Percentiles rank a stretch among this genome's conserved stretches.
phyloP scores from a whole-genome alignment of 2,329 filamentous ascomycete genomes.

The Colletotrichum somersetense region DNA sequence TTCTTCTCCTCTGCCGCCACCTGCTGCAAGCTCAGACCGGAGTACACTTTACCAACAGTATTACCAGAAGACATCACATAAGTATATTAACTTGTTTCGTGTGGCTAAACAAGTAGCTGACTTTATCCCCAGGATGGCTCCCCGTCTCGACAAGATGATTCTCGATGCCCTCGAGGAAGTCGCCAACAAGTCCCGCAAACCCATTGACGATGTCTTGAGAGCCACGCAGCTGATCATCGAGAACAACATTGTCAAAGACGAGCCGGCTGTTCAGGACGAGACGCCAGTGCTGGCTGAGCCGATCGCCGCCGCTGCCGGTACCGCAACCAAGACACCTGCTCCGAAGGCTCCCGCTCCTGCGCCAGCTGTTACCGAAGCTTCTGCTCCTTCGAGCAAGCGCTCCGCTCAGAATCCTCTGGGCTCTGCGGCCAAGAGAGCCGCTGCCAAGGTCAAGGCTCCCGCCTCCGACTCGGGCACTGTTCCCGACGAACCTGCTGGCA shows the following conservation, averaged over 20 bases:
- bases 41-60: neutral
- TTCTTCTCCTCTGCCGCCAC: neutral
- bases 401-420: neutral
- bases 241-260: neutral
- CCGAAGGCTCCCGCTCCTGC: neutral
- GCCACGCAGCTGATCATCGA: neutral
- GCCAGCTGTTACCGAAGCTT: neutral
- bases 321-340: neutral
- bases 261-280: neutral
- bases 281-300: accelerated
- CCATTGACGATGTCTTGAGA: neutral
- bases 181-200: neutral
- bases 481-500: neutral
- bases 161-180: neutral
- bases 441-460: neutral
- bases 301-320: no score
- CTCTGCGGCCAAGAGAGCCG: neutral
- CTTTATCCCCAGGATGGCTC: neutral
- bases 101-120: neutral
- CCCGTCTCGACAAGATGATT: neutral
- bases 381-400: neutral
- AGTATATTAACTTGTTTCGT: neutral
- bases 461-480: slow-evolving; percentile 1
- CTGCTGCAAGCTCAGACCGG: no score
- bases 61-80: neutral